Evolutionary conservation across 164 flowering plant genomes (phyloP), one percentile per base, ranked within the genome.

Genomic region (Tetracentron sinense): DNA sequence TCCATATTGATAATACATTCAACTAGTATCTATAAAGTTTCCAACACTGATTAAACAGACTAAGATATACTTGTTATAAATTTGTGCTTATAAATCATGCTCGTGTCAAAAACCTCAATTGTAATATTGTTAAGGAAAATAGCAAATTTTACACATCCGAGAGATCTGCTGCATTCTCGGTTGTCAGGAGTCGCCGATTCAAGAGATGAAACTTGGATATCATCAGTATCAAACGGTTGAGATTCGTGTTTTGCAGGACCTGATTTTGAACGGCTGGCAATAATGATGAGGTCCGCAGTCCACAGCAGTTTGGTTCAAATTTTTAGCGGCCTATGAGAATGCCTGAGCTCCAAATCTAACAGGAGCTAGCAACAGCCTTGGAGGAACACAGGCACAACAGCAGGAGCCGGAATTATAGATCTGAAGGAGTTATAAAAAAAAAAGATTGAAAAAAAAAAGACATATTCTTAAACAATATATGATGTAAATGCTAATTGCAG

Each of bases 181-280:
- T 33, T 70, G 35, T 63, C 67, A 2, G 81, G 61, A 63, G 75
- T 27, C 1, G 53, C 33, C 17, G 82, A 54, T 38, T 82, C 85
- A 5, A 62, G 42, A 38, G 81, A 69, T 26, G 67, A 46, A 35
- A 77, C 85, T 75, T 75, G 80, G 23, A 48, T n/a, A 61, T 78
- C 89, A 63, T 81, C 90, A 20, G 66, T 21, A 56, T 82, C 89
- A 11, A 89, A 69, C 5, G 96, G 93, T 62, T 88, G 92, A 67
- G 98, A 90, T 78, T 88, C 96, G 48, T 85, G 97, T 67, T 89
- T 90, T 15, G 97, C 97, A 93, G 69, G 31, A 93, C 98, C 60
- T 94, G 80, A 72, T 65, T 85, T 70, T 85, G 92, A 33, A 90
- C 89, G 62, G 86, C 92, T 56, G 81, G 62, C 19, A 97, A 84